A percentile compares a stretch with the other conserved stretches of the same genome.
These are phyloP conservation scores for Solanum gracilifrons DNA, from an alignment of 257 asterid genomes.

Conservation along the genomic window DNA sequence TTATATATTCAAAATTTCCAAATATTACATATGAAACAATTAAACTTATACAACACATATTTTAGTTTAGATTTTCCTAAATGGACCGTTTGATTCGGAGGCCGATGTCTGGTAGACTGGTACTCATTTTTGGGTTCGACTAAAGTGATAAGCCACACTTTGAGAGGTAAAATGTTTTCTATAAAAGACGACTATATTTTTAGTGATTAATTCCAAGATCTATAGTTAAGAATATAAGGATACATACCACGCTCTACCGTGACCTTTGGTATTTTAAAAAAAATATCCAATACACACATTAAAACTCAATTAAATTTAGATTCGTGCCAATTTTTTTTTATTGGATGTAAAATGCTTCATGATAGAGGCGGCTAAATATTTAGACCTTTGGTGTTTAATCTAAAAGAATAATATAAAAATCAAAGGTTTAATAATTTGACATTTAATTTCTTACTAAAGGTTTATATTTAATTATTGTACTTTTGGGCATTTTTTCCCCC, in stretches of 20 bases:
- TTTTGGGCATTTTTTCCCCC: background rate
- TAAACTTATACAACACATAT: too few relatives aligned
- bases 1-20: too few relatives aligned
- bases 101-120: too few relatives aligned
- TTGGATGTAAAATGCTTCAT: background rate
- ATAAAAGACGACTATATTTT: background rate
- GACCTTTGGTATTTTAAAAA: rapidly evolving
- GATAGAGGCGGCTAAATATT: background rate
- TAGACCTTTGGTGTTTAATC: background rate
- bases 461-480: background rate
- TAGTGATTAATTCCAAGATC: background rate
- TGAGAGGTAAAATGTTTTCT: background rate
- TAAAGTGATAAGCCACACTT: background rate
- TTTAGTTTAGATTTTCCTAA: too few relatives aligned
- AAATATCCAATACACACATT: too few relatives aligned
- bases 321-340: too few relatives aligned
- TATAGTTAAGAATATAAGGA: too few relatives aligned
- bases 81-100: too few relatives aligned
- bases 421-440: background rate
- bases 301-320: too few relatives aligned
- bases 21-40: too few relatives aligned
- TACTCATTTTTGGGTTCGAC: too few relatives aligned
- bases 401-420: background rate
- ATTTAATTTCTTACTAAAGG: background rate
- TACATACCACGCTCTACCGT: background rate